Evolutionary conservation across 2,329 filamentous ascomycete species (phyloP).

Genomic region (Stagonosporopsis vannaccii): DNA sequence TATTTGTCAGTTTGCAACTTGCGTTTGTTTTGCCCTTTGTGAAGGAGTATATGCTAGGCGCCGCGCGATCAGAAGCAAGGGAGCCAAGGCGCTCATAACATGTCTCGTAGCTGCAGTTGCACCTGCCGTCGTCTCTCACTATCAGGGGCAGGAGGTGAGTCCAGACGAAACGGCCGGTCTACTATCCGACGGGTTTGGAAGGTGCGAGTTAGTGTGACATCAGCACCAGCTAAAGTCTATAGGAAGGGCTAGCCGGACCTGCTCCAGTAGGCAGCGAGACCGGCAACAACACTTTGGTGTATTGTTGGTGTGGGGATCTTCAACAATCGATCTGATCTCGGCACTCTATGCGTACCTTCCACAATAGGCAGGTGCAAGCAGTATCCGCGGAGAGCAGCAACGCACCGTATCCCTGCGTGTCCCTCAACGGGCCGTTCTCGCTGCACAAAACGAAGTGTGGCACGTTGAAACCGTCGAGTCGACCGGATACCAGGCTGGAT

Average conservation of each 20-base stretch:
- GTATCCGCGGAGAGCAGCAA: constrained; percentile 3
- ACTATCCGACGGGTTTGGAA: constrained; percentile 6
- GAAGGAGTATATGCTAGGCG: background rate
- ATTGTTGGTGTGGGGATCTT: constrained; percentile 4
- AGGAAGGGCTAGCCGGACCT: background rate
- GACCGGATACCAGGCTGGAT: constrained; percentile 5
- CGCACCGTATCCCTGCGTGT: background rate
- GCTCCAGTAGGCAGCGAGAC: background rate
- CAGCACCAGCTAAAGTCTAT: background rate
- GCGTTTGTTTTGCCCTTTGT: background rate
- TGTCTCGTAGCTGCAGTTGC: constrained; percentile 11
- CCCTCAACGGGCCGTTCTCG: background rate
- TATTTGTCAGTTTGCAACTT: background rate
- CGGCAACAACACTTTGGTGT: constrained; percentile 1
- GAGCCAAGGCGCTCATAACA: constrained; percentile 3
- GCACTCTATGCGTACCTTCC: constrained; percentile 12
- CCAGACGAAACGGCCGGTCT: constrained; percentile 2
- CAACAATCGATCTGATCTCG: constrained; percentile 1
- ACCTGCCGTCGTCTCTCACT: background rate
- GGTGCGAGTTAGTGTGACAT: constrained; percentile 15
- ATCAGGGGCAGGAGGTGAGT: constrained; percentile 5
- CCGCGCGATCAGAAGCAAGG: constrained; percentile 12
- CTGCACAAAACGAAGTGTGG: background rate
- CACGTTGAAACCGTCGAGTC: background rate
- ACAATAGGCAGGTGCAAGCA: constrained; percentile 10